These are phyloP conservation scores for Pseudophaeomoniella oleicola DNA, from an alignment of 2,329 filamentous ascomycete genomes.

Conservation along the genomic window DNA sequence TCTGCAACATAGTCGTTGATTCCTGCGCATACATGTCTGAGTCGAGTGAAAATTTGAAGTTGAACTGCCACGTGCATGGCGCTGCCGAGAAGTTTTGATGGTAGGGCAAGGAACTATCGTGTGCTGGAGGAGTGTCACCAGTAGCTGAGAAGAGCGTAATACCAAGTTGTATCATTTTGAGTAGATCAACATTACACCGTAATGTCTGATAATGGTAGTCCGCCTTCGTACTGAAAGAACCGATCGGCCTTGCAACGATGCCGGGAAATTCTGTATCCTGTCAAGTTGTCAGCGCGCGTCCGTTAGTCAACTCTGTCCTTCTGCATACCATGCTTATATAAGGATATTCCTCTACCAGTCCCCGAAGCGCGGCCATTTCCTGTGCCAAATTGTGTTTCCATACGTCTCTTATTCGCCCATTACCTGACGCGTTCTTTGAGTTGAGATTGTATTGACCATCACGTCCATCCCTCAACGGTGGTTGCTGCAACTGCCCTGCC, in stretches of 20 bases:
- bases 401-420: slow-evolving; percentile 82
- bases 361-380: slow-evolving; percentile 74
- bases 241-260: slow-evolving; percentile 89
- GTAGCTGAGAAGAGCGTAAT: slow-evolving; percentile 86
- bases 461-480: slow-evolving; percentile 30
- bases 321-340: slow-evolving; percentile 89
- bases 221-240: slow-evolving; percentile 82
- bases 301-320: slow-evolving; percentile 1
- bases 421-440: slow-evolving; percentile 43
- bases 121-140: slow-evolving; percentile 68
- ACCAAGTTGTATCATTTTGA: slow-evolving; percentile 95
- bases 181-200: slow-evolving; percentile 88
- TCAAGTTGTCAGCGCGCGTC: slow-evolving; percentile 7
- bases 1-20: slow-evolving; percentile 79
- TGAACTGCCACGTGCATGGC: slow-evolving; percentile 96
- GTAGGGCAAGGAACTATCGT: slow-evolving; percentile 38
- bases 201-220: slow-evolving; percentile 98
- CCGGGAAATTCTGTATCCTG: slow-evolving; percentile 98
- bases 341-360: slow-evolving; percentile 76
- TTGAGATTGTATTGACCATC: slow-evolving; percentile 39
- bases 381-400: slow-evolving; percentile 86
- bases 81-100: slow-evolving; percentile 32
- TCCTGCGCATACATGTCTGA: slow-evolving; percentile 97
- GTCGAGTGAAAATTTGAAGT: slow-evolving; percentile 90
- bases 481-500: slow-evolving; percentile 50